Evolutionary conservation across 768 basidiomycete genomes (phyloP).

Genomic region (Tubosaeta brunneosetosa): DNA sequence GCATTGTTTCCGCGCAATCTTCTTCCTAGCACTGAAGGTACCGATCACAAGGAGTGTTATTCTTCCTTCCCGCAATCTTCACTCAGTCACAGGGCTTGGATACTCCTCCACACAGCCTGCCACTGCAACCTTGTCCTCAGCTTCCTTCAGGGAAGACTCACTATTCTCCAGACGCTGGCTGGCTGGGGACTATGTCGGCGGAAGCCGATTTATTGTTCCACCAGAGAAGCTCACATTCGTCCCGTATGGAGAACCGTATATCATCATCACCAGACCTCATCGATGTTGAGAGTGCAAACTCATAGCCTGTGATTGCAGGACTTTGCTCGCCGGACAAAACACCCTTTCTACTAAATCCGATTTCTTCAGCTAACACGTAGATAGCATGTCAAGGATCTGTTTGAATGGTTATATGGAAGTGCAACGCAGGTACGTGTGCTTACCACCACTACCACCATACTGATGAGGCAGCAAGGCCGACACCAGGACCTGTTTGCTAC

Average conservation of each 20-base stretch:
- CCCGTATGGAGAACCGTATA: conserved; percentile 24
- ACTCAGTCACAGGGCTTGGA: conserved; percentile 39
- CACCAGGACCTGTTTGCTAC: too few relatives aligned
- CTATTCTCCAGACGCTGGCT: conserved; percentile 34
- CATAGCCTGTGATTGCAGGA: conserved; percentile 15
- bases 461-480: too few relatives aligned
- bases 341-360: conserved; percentile 25
- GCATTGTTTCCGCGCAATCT: conserved; percentile 39
- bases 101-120: conserved; percentile 28
- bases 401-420: conserved; percentile 6
- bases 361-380: conserved; percentile 31
- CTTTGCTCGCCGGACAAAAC: conserved; percentile 14
- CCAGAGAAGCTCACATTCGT: conserved; percentile 30
- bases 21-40: conserved; percentile 45
- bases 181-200: conserved; percentile 23
- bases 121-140: conserved; percentile 22
- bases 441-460: too few relatives aligned
- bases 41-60: conserved; percentile 60
- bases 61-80: conserved; percentile 81
- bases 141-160: conserved; percentile 45
- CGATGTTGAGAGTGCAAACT: conserved; percentile 23
- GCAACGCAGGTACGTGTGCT: too few relatives aligned
- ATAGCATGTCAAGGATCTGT: conserved; percentile 17
- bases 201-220: conserved; percentile 20
- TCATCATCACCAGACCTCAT: conserved; percentile 27